A percentile compares a stretch with the other conserved stretches of the same genome.
phyloP scores from a whole-genome alignment of 139 green algal species.

The Tetraselmis chui region DNA sequence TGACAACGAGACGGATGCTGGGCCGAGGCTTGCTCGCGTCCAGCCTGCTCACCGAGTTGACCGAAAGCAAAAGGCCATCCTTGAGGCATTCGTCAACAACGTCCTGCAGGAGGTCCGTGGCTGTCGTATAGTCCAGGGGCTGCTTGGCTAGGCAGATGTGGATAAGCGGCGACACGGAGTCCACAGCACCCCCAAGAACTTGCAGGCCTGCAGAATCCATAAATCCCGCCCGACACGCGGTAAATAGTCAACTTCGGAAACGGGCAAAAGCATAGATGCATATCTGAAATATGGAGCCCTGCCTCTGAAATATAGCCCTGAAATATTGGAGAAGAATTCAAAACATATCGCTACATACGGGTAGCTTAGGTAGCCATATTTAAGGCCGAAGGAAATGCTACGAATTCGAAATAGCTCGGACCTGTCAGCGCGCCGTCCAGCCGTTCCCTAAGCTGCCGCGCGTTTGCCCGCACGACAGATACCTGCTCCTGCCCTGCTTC shows the following conservation, averaged over 20 bases:
- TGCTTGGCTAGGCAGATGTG: conserved; percentile 45
- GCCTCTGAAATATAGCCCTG: neutral
- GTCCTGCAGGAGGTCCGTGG: conserved; percentile 12
- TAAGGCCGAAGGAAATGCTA: neutral
- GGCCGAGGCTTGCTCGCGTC: neutral
- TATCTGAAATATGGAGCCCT: neutral
- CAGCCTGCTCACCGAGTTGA: neutral
- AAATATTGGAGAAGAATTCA: neutral
- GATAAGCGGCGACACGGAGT: conserved; percentile 41
- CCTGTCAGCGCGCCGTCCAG: conserved; percentile 32
- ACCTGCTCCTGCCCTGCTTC: conserved; percentile 10
- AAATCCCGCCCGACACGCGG: too few species aligned
- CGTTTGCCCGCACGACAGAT: conserved; percentile 21
- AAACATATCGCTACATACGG: neutral
- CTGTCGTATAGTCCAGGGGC: neutral
- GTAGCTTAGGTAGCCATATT: neutral
- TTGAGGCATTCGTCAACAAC: conserved; percentile 31
- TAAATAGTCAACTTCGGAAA: too few species aligned
- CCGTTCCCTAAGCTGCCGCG: conserved; percentile 28
- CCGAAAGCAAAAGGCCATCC: conserved; percentile 32
- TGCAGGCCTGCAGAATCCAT: conserved; percentile 33
- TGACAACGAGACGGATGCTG: neutral
- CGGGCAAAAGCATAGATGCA: too few species aligned
- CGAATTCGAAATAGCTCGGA: neutral
- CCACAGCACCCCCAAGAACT: conserved; percentile 25